Evolutionary conservation across 73 alveolate genomes (phyloP), one percentile per base, ranked within the genome.

Genomic region (Paramecium pentaurelia): DNA sequence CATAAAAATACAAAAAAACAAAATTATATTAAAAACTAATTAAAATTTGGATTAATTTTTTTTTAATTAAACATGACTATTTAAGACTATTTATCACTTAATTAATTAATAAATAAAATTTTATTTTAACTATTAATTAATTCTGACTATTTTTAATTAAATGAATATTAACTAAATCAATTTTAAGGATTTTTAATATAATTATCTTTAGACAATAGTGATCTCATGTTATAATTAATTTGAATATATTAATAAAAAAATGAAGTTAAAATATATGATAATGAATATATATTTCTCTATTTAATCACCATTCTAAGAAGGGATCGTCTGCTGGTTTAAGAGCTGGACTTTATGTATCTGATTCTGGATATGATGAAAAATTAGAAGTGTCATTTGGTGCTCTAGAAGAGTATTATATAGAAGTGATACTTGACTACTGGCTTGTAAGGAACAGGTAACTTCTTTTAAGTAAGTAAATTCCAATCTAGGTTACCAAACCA

Each of bases 291-390:
- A 14, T 68, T 60, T 38, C 73, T 32, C 36, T 64, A 34, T 40
- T 77, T 60, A 70, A 51, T 92, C 95, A 96, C 98, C 98, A 96
- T 75, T 95, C 97, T 12, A 75, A 70, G 93, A 97, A 97, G 68
- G 99, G 99, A 86, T 97, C 99, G 28, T 96, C 98, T 32, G 90
- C 77, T 36, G 96, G 95, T 60, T 92, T 86, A 36, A 97, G 86
- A 45, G 95, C 92, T 47, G 98, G 97, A 36, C 97, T 88, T 92
- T 88, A 86, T 16, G 95, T 93, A 86, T 93, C 97, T 20, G 97
- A 95, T 86, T 96, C 98, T 64, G 98, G 98, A 87, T 95, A 96
- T 40, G 94, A 86, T 28, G 97, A 87, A 86, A 95, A 95, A 47
- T 94, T 94, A 18, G 95, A 73, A 32, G 96, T 96, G 85, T 95